Evolutionary conservation across 2,329 filamentous ascomycete species (phyloP).

Genomic region (Pseudocercospora macadamiae): DNA sequence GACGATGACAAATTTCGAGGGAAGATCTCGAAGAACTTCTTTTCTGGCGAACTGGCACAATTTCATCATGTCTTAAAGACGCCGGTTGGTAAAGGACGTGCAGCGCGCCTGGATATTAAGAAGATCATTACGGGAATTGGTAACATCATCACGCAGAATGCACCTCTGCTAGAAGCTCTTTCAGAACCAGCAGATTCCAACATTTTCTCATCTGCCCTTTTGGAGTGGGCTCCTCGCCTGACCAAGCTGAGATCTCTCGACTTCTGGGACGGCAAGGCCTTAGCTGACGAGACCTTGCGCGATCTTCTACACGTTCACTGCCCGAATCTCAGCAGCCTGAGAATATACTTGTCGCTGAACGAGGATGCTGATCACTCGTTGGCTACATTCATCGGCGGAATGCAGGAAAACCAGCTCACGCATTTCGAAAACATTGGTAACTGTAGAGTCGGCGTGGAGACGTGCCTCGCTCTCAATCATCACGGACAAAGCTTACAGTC

Average conservation of each 20-base stretch:
- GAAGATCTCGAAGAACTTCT: constrained; percentile 62
- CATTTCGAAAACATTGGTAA: constrained; percentile 62
- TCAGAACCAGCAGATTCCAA: constrained; percentile 40
- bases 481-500: constrained; percentile 60
- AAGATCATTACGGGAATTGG: constrained; percentile 53
- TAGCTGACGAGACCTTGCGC: constrained; percentile 58
- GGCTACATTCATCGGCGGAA: constrained; percentile 29
- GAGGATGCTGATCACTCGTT: constrained; percentile 53
- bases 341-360: constrained; percentile 55
- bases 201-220: constrained; percentile 59
- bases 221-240: constrained; percentile 62
- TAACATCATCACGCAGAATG: constrained; percentile 43
- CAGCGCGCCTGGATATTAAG: constrained; percentile 43
- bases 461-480: constrained; percentile 57
- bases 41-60: constrained; percentile 50
- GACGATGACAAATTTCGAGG: constrained; percentile 63
- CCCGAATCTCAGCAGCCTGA: constrained; percentile 63
- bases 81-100: constrained; percentile 29
- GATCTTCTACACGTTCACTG: constrained; percentile 61
- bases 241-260: constrained; percentile 62
- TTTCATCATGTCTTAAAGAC: constrained; percentile 44
- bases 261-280: constrained; percentile 63
- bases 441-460: constrained; percentile 57
- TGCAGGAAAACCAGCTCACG: constrained; percentile 61
- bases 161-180: constrained; percentile 57